Base-by-base conservation (phyloP, 805 yeast genomes). In the Zygosaccharomyces gambellarensis region DNA sequence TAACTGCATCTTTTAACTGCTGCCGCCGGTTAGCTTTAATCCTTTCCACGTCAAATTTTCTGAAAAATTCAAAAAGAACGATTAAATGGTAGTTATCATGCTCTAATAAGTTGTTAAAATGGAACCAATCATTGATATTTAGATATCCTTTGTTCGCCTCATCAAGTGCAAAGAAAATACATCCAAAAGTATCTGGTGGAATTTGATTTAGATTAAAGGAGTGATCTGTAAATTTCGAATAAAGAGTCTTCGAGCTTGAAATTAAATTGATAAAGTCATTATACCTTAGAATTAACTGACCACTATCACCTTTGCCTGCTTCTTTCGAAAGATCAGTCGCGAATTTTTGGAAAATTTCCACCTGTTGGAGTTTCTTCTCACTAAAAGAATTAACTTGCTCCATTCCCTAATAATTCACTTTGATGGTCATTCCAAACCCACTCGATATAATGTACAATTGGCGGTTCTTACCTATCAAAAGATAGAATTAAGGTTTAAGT, bases 121-220 rank as follows among this genome's bases (percentile, higher is more conserved):
- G 76, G 45, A 79, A 70, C 85, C 95, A 92, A 63, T 92, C 97
- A 23, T 72, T 65, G 44, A 82, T 72, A 25, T 79, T 75, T 44
- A 88, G 74, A 51, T 75, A 82, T 6, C 97, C 97, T 56, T 80
- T 79, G 48, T 76, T 73, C 36, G 76, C 74, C 50, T 79, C 79
- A 69, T 92, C 98, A 12, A 96, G 88, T 25, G 89, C 81, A 49
- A 85, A 73, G 63, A 86, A 92, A 43, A 92, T 80, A 52, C 90
- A 75, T 5, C 85, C 86, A 65, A 80, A 81, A 3, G 85, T 76
- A 54, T 81, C 75, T 10, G 79, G 70, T 12, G 82, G 76, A 46
- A 82, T 74, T 56, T 74, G 75, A 54, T 76, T 75, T 57, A 78
- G 74, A 61, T 77, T 77, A 44, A 62, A 70, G 0, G 67, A 61